These are phyloP conservation scores for Clonostachys solani DNA, from an alignment of 2,329 filamentous ascomycete genomes.

Conservation along the genomic window DNA sequence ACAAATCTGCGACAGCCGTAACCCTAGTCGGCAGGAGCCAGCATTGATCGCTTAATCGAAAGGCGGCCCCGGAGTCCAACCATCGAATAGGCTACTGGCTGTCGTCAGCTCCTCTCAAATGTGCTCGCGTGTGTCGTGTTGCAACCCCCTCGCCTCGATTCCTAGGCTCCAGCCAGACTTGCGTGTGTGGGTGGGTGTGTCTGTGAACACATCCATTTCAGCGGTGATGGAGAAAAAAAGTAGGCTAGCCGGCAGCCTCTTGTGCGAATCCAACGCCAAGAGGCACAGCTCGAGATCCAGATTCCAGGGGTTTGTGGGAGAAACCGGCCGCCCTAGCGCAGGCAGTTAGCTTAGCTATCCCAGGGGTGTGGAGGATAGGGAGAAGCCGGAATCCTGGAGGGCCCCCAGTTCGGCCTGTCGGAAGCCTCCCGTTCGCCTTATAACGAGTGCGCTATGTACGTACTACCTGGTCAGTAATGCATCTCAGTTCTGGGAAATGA, in stretches of 20 bases:
- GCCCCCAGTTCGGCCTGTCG: neutral
- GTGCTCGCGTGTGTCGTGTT: neutral
- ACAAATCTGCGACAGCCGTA: too few species aligned
- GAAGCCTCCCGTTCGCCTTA: neutral
- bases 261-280: neutral
- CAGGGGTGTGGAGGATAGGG: slow-evolving; percentile 1
- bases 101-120: neutral
- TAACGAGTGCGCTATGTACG: too few species aligned
- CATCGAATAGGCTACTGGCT: too few species aligned
- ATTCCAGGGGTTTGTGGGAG: neutral
- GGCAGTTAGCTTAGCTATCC: neutral
- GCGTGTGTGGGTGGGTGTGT: neutral
- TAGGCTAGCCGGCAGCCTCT: neutral
- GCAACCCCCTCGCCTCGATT: neutral
- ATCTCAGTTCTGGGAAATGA: too few species aligned
- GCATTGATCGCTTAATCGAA: too few species aligned
- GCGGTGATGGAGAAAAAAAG: neutral
- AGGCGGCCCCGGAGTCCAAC: too few species aligned
- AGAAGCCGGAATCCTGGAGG: slow-evolving; percentile 1
- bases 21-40: too few species aligned
- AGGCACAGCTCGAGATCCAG: neutral
- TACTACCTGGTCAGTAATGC: too few species aligned
- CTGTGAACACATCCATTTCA: neutral
- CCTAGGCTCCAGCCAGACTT: neutral
- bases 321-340: neutral